Evolutionary conservation across 2,329 filamentous ascomycete genomes (phyloP).

Genomic region (Penicillium italicum): DNA sequence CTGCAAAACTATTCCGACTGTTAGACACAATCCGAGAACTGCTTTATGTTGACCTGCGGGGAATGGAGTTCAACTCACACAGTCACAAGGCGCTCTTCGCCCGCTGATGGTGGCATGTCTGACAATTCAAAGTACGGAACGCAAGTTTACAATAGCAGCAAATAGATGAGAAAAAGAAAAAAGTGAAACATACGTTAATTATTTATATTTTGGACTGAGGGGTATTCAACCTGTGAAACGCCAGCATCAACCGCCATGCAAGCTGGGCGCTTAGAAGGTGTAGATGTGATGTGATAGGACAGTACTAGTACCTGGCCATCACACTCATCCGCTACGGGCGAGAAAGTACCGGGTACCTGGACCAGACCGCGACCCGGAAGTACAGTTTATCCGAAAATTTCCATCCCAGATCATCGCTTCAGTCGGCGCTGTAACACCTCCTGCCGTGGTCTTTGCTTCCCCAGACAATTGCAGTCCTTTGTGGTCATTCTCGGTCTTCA

Average conservation of each 20-base stretch:
- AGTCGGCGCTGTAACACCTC: conserved; percentile 2
- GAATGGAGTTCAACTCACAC: conserved; percentile 38
- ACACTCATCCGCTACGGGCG: conserved; percentile 4
- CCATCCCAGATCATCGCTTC: conserved; percentile 16
- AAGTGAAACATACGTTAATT: conserved; percentile 9
- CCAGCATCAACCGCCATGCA: conserved; percentile 18
- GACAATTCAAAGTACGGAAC: conserved; percentile 1
- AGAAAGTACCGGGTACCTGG: conserved; percentile 6
- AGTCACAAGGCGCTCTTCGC: conserved; percentile 47
- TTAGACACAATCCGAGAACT: conserved; percentile 3
- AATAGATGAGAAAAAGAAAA: conserved; percentile 1
- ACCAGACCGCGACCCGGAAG: conserved; percentile 10
- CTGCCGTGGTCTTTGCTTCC: background rate
- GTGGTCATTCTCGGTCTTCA: background rate
- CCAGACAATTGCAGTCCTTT: conserved; percentile 4
- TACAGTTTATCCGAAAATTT: conserved; percentile 39
- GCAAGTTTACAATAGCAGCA: background rate
- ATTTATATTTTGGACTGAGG: conserved; percentile 18
- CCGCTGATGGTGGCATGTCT: conserved; percentile 45
- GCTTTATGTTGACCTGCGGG: conserved; percentile 14
- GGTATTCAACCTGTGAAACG: conserved; percentile 18
- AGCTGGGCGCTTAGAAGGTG: conserved; percentile 21
- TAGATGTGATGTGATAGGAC: conserved; percentile 19
- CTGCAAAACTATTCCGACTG: conserved; percentile 52
- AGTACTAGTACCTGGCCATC: conserved; percentile 12